A percentile compares a stretch with the other conserved stretches of the same genome.
phyloP scores from a whole-genome alignment of 1,284 basidiomycete genomes.

The Puccinia triticina region DNA sequence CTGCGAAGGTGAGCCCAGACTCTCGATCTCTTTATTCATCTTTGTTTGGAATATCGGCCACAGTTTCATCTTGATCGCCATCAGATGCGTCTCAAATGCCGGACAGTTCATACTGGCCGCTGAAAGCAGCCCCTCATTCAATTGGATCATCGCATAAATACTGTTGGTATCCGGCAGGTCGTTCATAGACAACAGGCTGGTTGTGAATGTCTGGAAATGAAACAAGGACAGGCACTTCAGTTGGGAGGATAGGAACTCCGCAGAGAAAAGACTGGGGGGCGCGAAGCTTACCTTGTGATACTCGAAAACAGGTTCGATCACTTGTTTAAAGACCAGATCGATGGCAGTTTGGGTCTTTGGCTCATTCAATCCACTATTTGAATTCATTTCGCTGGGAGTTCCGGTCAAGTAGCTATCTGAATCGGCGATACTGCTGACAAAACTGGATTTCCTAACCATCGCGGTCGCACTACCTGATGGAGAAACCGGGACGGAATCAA shows the following conservation, averaged over 20 bases:
- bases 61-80: constrained; percentile 37
- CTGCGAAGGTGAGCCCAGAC: not conserved
- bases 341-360: constrained; percentile 61
- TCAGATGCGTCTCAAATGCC: constrained; percentile 42
- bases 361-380: constrained; percentile 58
- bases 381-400: constrained; percentile 11
- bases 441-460: constrained; percentile 52
- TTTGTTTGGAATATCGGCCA: constrained; percentile 46
- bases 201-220: constrained; percentile 48
- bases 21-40: constrained; percentile 37
- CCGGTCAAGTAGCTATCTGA: constrained; percentile 62
- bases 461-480: constrained; percentile 36
- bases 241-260: not conserved
- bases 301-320: constrained; percentile 82
- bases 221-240: not conserved
- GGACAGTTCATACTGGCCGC: not conserved
- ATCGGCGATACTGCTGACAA: constrained; percentile 63
- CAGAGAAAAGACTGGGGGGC: not conserved
- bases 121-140: constrained; percentile 41
- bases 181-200: constrained; percentile 26
- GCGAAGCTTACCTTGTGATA: constrained; percentile 69
- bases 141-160: constrained; percentile 50
- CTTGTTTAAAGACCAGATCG: constrained; percentile 76
- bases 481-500: constrained; percentile 18
- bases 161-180: constrained; percentile 31